A percentile compares a stretch with the other conserved stretches of the same genome.
These are phyloP conservation scores for Nicotiana undulata DNA, from an alignment of 257 asterid species.

Conservation along the genomic window DNA sequence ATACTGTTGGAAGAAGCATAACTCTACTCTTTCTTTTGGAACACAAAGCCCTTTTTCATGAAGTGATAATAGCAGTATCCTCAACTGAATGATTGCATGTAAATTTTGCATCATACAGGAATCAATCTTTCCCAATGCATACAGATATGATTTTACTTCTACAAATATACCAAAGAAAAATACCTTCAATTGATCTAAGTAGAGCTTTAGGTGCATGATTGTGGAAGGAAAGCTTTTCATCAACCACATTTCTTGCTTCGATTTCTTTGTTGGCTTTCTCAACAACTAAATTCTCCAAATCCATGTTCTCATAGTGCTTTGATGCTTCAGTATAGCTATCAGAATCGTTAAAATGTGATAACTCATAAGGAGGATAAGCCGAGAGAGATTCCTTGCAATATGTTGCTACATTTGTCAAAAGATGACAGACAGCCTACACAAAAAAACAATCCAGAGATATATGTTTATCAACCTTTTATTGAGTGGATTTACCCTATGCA, in stretches of 20 bases:
- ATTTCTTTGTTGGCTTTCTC: conserved; percentile 51
- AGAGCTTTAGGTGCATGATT: conserved; percentile 34
- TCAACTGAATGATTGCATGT: not conserved
- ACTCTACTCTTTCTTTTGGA: not conserved
- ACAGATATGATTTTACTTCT: not conserved
- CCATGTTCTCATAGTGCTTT: conserved; percentile 64
- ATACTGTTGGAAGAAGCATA: not conserved
- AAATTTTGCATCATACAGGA: not conserved
- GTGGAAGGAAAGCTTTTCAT: conserved; percentile 41
- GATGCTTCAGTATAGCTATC: conserved; percentile 38
- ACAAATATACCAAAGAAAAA: conserved; percentile 5
- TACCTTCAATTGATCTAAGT: conserved; percentile 59
- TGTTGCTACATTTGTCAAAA: conserved; percentile 57
- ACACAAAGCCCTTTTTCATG: not conserved
- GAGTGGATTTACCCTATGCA: not conserved
- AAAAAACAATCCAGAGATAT: conserved; percentile 4
- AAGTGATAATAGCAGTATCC: not conserved
- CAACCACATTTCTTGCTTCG: conserved; percentile 41
- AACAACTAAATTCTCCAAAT: conserved; percentile 48
- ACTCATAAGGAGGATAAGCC: conserved; percentile 46
- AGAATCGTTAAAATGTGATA: conserved; percentile 52
- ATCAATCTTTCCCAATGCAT: not conserved
- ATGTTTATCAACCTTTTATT: not conserved
- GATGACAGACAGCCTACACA: conserved; percentile 82
- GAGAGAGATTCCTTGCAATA: conserved; percentile 67